These are phyloP conservation scores for Cytospora piceae DNA, from an alignment of 2,329 filamentous ascomycete genomes.

Conservation along the genomic window DNA sequence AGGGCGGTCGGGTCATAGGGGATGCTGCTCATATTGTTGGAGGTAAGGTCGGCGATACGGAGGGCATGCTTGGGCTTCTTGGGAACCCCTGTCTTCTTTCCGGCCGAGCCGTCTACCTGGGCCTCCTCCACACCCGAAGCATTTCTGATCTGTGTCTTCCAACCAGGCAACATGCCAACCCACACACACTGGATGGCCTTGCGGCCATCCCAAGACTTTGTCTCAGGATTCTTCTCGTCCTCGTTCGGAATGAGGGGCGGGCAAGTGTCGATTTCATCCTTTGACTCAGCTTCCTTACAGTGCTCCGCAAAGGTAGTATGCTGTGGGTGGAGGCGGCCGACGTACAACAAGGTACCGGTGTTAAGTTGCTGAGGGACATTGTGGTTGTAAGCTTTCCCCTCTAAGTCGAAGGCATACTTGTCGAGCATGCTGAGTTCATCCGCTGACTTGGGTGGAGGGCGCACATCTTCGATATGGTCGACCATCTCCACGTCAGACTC, in stretches of 20 bases:
- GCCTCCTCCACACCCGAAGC: too few relatives aligned
- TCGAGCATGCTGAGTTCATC: constrained; percentile 3
- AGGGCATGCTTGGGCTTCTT: neutral
- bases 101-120: neutral
- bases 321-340: neutral
- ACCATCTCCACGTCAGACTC: neutral
- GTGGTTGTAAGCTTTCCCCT: constrained; percentile 13
- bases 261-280: neutral
- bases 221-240: neutral
- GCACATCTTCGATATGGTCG: neutral
- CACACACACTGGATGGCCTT: constrained; percentile 16
- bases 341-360: neutral
- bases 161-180: constrained; percentile 21
- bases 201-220: neutral
- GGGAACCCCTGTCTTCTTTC: neutral
- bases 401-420: constrained; percentile 19
- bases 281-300: neutral
- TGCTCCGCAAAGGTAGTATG: neutral
- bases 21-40: constrained; percentile 28
- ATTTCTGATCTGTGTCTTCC: neutral
- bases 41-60: neutral
- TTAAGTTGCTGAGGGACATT: constrained; percentile 4
- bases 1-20: constrained; percentile 28
- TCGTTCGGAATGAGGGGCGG: neutral
- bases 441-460: neutral